These are phyloP conservation scores for Pseudogymnoascus sp. DNA, from an alignment of 2,329 filamentous ascomycete genomes.

Conservation along the genomic window DNA sequence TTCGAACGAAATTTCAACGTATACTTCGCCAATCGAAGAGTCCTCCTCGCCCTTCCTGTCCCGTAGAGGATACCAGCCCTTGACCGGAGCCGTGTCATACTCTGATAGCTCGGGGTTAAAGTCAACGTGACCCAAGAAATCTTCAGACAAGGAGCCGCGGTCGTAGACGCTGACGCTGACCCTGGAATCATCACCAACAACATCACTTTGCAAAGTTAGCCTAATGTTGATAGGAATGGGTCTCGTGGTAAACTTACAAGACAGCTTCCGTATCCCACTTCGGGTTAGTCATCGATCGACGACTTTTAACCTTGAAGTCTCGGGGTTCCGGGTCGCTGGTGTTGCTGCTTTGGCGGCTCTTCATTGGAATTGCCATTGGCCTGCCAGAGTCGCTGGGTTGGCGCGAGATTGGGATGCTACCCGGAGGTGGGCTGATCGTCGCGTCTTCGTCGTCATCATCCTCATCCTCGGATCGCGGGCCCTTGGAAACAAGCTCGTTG, in stretches of 20 bases:
- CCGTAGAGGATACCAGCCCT: constrained; percentile 78
- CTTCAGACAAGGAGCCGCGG: constrained; percentile 68
- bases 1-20: constrained; percentile 79
- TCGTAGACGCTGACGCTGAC: constrained; percentile 95
- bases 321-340: constrained; percentile 68
- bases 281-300: constrained; percentile 65
- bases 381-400: constrained; percentile 75
- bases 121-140: constrained; percentile 85
- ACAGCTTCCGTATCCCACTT: constrained; percentile 93
- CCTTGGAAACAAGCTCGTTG: constrained; percentile 90
- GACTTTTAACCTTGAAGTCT: constrained; percentile 50
- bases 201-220: constrained; percentile 57
- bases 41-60: constrained; percentile 73
- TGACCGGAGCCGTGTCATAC: constrained; percentile 62
- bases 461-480: constrained; percentile 58
- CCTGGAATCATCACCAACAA: constrained; percentile 82
- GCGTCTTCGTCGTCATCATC: constrained; percentile 55
- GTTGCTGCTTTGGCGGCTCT: constrained; percentile 92
- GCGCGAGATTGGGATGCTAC: constrained; percentile 56
- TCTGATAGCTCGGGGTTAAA: constrained; percentile 62
- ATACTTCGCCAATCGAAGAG: constrained; percentile 76
- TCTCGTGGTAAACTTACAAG: constrained; percentile 61
- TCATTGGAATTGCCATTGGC: constrained; percentile 89
- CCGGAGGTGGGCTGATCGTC: constrained; percentile 45
- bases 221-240: constrained; percentile 10